phyloP scores from a whole-genome alignment of 345 rosid genomes.

The Lepidium didymum region DNA sequence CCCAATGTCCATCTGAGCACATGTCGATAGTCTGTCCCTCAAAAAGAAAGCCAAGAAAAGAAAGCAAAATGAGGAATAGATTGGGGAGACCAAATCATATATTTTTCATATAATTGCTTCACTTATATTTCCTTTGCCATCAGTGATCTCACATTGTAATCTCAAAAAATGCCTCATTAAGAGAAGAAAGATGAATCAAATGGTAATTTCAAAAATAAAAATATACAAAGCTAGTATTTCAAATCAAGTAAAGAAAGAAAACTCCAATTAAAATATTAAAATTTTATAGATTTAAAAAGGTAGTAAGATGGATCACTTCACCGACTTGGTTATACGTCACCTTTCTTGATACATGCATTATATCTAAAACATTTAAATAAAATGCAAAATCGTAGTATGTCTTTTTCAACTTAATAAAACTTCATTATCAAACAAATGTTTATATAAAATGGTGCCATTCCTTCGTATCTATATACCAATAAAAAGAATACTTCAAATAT shows the following conservation, averaged over 20 bases:
- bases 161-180: too few species aligned
- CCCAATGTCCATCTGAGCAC: too few species aligned
- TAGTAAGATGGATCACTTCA: constrained; percentile 23
- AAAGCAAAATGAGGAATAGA: too few species aligned
- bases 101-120: too few species aligned
- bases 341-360: constrained; percentile 26
- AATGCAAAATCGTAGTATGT: constrained; percentile 9
- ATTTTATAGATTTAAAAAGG: not conserved
- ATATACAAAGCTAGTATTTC: not conserved
- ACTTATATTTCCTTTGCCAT: too few species aligned
- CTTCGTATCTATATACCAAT: not conserved
- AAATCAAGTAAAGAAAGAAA: constrained; percentile 5
- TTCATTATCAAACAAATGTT: not conserved
- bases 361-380: constrained; percentile 19
- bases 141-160: too few species aligned
- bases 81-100: too few species aligned
- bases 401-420: constrained; percentile 11
- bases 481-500: not conserved
- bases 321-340: constrained; percentile 31
- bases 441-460: not conserved
- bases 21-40: too few species aligned
- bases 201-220: too few species aligned
- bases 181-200: too few species aligned
- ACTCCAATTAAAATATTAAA: not conserved
- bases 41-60: too few species aligned